These are phyloP conservation scores for Niveomyces coronatus DNA, from an alignment of 2,329 filamentous ascomycete species.

Conservation along the genomic window DNA sequence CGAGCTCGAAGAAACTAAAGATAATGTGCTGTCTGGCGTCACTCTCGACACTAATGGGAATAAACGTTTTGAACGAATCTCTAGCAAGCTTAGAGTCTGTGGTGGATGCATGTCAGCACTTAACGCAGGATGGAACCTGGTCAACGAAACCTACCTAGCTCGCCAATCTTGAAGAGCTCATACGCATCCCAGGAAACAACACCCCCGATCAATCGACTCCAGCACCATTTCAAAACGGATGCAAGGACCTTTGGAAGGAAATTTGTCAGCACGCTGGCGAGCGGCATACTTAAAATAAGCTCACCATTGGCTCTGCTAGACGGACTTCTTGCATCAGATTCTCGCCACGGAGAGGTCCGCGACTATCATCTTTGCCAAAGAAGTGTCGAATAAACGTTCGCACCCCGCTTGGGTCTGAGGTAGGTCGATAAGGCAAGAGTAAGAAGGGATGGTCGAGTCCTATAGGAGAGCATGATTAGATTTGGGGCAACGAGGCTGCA, in stretches of 20 bases:
- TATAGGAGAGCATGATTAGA: constrained; percentile 25
- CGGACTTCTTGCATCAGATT: constrained; percentile 74
- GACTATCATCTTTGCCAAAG: constrained; percentile 63
- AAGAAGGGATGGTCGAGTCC: constrained; percentile 87
- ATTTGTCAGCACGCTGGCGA: constrained; percentile 12
- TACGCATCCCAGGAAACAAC: constrained; percentile 97
- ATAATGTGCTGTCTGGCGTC: constrained; percentile 79
- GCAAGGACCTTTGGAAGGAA: constrained; percentile 61
- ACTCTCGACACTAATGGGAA: constrained; percentile 85
- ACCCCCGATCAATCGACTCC: constrained; percentile 82
- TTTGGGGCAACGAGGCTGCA: constrained; percentile 5
- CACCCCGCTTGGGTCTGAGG: constrained; percentile 82
- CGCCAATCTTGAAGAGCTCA: constrained; percentile 88
- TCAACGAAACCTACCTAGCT: constrained; percentile 56
- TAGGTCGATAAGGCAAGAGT: constrained; percentile 86
- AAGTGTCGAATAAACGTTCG: constrained; percentile 89
- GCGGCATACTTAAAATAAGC: constrained; percentile 17
- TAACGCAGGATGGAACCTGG: constrained; percentile 6
- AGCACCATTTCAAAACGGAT: constrained; percentile 96
- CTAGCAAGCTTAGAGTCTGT: constrained; percentile 83
- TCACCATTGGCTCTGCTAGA: constrained; percentile 87
- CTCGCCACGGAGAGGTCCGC: constrained; percentile 56
- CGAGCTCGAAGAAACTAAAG: constrained; percentile 90
- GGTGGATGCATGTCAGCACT: constrained; percentile 14
- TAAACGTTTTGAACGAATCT: constrained; percentile 93